Conservation (phyloP, 768 basidiomycete genomes). For the Vishniacozyma victoriae region DNA sequence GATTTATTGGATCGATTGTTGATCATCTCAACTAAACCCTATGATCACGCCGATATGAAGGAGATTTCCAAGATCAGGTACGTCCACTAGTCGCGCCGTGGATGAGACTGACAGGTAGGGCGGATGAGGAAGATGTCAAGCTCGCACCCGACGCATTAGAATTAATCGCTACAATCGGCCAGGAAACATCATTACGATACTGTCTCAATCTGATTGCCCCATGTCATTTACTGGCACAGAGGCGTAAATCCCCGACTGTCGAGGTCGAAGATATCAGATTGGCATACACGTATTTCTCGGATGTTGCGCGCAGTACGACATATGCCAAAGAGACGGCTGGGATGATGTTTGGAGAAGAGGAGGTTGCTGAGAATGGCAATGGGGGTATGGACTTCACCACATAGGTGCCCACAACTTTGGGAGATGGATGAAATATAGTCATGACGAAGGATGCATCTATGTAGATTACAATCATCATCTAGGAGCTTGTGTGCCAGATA, state of each 20-base stretch:
- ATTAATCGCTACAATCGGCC: conserved; percentile 82
- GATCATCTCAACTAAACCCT: conserved; percentile 89
- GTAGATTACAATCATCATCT: no score
- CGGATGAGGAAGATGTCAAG: conserved; percentile 91
- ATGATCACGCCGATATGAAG: conserved; percentile 71
- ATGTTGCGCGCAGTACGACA: conserved; percentile 41
- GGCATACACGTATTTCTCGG: conserved; percentile 58
- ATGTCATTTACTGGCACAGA: conserved; percentile 74
- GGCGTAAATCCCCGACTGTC: conserved; percentile 70
- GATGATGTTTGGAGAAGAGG: conserved; percentile 48
- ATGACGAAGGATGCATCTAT: no score
- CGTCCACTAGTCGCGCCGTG: conserved; percentile 19
- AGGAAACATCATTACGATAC: conserved; percentile 84
- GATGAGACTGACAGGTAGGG: conserved; percentile 50
- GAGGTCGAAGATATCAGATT: conserved; percentile 77
- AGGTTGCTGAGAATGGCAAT: conserved; percentile 9
- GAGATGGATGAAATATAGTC: no score
- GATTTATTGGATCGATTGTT: conserved; percentile 91
- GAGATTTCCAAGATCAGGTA: conserved; percentile 91
- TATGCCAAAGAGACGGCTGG: conserved; percentile 46
- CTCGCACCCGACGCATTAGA: conserved; percentile 65
- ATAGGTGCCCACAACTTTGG: no score
- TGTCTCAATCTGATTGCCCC: conserved; percentile 93
- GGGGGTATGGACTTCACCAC: no score
- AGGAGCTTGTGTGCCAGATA: conserved; percentile 6